phyloP scores from a whole-genome alignment of 176 grass and related monocot species.

The Carex cristatella region DNA sequence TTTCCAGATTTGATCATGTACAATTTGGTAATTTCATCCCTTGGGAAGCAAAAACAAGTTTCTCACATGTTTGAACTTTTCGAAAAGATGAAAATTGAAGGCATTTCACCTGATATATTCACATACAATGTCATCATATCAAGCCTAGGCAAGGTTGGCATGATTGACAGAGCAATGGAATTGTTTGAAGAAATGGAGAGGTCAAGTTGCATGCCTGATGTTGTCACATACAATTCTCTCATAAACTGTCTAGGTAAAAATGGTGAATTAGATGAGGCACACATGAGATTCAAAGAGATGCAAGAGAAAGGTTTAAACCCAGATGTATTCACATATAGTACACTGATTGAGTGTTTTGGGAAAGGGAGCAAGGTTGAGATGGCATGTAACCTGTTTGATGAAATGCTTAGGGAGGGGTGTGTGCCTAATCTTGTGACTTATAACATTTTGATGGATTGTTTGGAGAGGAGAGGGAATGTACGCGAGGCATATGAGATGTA shows the following conservation, averaged over 20 bases:
- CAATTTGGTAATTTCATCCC: conserved; percentile 83
- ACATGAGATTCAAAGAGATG: conserved; percentile 95
- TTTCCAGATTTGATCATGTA: conserved; percentile 65
- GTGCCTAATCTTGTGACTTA: conserved; percentile 88
- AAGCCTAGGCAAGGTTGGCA: conserved; percentile 81
- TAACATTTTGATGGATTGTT: conserved; percentile 95
- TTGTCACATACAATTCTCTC: conserved; percentile 87
- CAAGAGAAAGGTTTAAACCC: conserved; percentile 87
- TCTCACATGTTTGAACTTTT: conserved; percentile 53
- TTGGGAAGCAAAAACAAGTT: conserved; percentile 84
- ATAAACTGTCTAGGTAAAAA: conserved; percentile 98
- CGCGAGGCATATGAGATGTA: conserved; percentile 56
- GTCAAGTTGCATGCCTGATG: conserved; percentile 66
- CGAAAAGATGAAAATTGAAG: conserved; percentile 72
- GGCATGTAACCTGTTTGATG: conserved; percentile 82
- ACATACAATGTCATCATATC: conserved; percentile 97
- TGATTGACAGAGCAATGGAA: conserved; percentile 66
- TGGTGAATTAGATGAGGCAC: conserved; percentile 74
- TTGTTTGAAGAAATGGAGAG: conserved; percentile 81
- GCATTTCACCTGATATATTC: conserved; percentile 73
- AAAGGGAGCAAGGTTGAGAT: conserved; percentile 89
- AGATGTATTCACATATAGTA: conserved; percentile 96
- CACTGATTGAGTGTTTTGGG: conserved; percentile 93
- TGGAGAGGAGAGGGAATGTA: conserved; percentile 61
- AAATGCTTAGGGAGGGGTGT: conserved; percentile 68